A percentile compares a stretch with the other conserved stretches of the same genome.
phyloP scores from a whole-genome alignment of 306 rosid genomes.

The Castanopsis chinensis region DNA sequence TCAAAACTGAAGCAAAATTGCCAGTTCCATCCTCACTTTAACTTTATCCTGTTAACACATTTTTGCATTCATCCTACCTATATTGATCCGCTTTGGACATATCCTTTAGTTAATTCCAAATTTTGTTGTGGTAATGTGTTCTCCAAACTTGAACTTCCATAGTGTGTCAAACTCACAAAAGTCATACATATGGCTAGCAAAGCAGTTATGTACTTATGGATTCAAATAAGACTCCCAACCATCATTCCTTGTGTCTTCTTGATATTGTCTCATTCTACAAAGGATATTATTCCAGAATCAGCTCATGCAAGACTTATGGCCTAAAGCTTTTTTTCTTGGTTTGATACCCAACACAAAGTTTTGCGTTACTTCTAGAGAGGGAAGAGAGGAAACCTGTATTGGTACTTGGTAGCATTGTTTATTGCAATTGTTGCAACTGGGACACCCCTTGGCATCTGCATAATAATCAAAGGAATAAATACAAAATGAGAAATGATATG shows the following conservation, averaged over 20 bases:
- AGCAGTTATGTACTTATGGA: constrained; percentile 16
- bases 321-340: background rate
- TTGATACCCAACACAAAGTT: background rate
- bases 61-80: background rate
- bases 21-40: background rate
- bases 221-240: constrained; percentile 68
- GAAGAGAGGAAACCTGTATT: constrained; percentile 58
- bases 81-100: background rate
- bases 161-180: background rate
- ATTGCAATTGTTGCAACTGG: constrained; percentile 89
- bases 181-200: background rate
- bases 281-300: constrained; percentile 5
- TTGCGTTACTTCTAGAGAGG: background rate
- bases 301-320: background rate
- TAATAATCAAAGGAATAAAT: background rate
- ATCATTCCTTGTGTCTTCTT: constrained; percentile 55
- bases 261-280: constrained; percentile 75
- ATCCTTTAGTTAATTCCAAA: background rate
- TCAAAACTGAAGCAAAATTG: background rate
- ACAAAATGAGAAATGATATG: no score
- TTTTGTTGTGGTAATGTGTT: background rate
- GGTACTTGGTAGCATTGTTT: constrained; percentile 54
- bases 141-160: background rate
- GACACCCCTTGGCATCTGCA: constrained; percentile 89
- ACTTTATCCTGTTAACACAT: background rate